Evolutionary conservation across 345 rosid species (phyloP).

Genomic region (Populus euphratica): DNA sequence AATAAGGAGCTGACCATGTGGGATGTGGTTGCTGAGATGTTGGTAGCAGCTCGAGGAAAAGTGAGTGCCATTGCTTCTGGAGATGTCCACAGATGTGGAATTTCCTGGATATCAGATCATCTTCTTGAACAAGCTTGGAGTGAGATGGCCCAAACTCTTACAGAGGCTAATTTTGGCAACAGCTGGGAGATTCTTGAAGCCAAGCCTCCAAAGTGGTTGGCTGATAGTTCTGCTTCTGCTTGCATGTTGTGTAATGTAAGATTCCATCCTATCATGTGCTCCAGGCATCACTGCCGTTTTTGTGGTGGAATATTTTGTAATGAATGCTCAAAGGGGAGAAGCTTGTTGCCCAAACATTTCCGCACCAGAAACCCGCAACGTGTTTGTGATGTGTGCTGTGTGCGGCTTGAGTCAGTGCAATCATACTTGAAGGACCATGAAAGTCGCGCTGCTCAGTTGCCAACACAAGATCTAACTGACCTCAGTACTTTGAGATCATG

Average conservation of each 20-base stretch:
- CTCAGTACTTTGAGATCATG: conserved; percentile 97
- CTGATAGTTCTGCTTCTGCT: conserved; percentile 84
- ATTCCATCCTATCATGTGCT: conserved; percentile 90
- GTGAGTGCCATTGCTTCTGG: conserved; percentile 66
- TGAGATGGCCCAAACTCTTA: conserved; percentile 90
- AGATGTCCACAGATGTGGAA: conserved; percentile 41
- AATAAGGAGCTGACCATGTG: conserved; percentile 91
- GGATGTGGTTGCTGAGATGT: conserved; percentile 85
- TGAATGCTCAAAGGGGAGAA: conserved; percentile 86
- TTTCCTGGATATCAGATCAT: conserved; percentile 62
- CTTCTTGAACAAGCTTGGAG: conserved; percentile 91
- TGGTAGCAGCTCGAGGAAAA: conserved; percentile 81
- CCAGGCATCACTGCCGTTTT: conserved; percentile 93
- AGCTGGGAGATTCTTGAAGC: conserved; percentile 70
- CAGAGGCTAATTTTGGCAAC: conserved; percentile 66
- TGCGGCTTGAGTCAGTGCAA: conserved; percentile 81
- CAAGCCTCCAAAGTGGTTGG: conserved; percentile 84
- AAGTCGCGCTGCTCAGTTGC: conserved; percentile 84
- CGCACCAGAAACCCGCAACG: conserved; percentile 67
- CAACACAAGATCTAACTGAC: conserved; percentile 81
- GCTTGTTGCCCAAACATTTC: conserved; percentile 74
- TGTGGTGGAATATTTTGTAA: conserved; percentile 92
- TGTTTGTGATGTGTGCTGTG: conserved; percentile 89
- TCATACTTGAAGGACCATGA: conserved; percentile 91
- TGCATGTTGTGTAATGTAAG: conserved; percentile 85